These are phyloP conservation scores for Paramecium octaurelia DNA, from an alignment of 73 alveolate species.

Conservation along the genomic window DNA sequence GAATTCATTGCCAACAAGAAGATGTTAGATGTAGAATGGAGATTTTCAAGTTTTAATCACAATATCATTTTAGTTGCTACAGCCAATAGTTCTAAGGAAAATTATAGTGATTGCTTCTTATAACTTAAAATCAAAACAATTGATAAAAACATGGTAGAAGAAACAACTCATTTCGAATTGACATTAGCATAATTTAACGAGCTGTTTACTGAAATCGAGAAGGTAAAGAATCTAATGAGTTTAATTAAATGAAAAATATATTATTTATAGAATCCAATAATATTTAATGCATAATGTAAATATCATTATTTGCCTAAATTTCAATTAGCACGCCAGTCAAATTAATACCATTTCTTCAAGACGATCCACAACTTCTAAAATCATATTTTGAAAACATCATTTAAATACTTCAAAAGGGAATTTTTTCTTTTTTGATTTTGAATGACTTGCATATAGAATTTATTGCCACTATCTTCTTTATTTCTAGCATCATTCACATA, in stretches of 20 bases:
- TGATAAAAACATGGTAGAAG: slow-evolving; percentile 19
- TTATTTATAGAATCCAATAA: background rate
- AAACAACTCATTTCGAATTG: slow-evolving; percentile 34
- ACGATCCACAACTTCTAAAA: background rate
- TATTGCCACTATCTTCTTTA: background rate
- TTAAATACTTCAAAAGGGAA: background rate
- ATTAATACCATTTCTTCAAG: background rate
- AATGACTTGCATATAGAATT: background rate
- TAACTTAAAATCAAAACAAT: slow-evolving; percentile 19
- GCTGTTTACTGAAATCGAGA: slow-evolving; percentile 34
- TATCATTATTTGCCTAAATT: background rate
- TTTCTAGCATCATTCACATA: background rate
- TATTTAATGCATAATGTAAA: background rate
- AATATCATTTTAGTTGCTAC: background rate
- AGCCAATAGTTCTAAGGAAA: slow-evolving; percentile 25
- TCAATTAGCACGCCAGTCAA: background rate
- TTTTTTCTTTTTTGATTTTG: background rate
- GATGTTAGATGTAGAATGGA: slow-evolving; percentile 44
- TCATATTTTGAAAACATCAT: background rate
- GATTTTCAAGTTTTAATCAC: slow-evolving; percentile 2
- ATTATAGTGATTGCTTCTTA: slow-evolving; percentile 21
- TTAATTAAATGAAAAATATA: slow-evolving; percentile 1
- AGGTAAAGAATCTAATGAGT: slow-evolving; percentile 27
- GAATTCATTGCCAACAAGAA: slow-evolving; percentile 48
- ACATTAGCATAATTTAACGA: slow-evolving; percentile 42